Base-by-base conservation (phyloP, 2,329 filamentous ascomycete genomes). In the Aspergillus calidoustus region DNA sequence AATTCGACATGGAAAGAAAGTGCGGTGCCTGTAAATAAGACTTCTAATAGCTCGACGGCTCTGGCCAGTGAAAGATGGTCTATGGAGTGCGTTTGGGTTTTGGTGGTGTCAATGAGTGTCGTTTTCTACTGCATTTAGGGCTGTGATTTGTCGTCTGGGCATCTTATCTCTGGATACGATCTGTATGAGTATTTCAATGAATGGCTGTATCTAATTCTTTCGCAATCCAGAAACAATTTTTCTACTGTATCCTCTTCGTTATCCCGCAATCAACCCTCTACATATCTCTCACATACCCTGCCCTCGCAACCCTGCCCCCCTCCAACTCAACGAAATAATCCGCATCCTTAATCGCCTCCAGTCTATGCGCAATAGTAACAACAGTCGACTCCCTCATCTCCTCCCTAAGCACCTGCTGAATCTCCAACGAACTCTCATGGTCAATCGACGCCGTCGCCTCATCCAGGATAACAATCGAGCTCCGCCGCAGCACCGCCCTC, bases 391-490 rank as follows among this genome's bases (percentile, higher is more conserved):
- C 68, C 30, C 65, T 66, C 65, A 78, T 66, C 61, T 78, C 75
- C 53, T 77, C 73, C 3, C 75, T 61, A 3, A 77, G 66, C 7
- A 77, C 72, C 52, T 74, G 71, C 66, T 78, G 75, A 4, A 77
- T 76, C 47, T 77, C 75, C n/a, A 76, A 68, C 17, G 86, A 85
- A 1, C 86, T 89, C 64, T 88, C 85, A 56, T 82, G 80, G 71
- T 90, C 87, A 64, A 89, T 87, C 53, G 83, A 86, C 2, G 87
- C 87, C 2, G 87, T 89, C 3, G 87, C 87, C 68, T 90, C 88
- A 68, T 90, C 88, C 69, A 90, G 81, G 54, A 90, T 84, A 9
- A 90, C 79, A 64, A 90, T 83, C 0, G 85, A 77, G 61, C 85
- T 87, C n/a, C 84, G 76, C 8, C 87, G 75, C 51, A 90, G 73